Evolutionary conservation across 805 yeast genomes (phyloP).

Genomic region (Cyberlindnera euphorbiiphila): DNA sequence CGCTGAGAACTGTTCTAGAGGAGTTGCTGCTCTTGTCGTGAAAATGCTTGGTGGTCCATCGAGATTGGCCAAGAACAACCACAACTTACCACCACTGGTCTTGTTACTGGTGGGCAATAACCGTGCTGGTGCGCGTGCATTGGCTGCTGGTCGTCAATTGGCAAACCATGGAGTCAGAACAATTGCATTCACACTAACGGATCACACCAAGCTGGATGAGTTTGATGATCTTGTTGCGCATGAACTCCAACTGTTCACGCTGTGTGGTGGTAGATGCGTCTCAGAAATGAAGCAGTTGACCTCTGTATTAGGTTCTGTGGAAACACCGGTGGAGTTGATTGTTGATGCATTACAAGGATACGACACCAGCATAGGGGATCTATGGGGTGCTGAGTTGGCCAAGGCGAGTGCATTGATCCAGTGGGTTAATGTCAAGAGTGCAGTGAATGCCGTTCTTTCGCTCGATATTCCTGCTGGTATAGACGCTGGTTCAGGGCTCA

Average conservation of each 20-base stretch:
- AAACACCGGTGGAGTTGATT: conserved; percentile 74
- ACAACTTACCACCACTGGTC: conserved; percentile 76
- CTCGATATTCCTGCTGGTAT: conserved; percentile 80
- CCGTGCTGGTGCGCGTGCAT: conserved; percentile 67
- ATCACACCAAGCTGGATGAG: conserved; percentile 19
- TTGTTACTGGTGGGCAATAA: conserved; percentile 70
- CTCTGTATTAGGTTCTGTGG: conserved; percentile 41
- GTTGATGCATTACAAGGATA: conserved; percentile 85
- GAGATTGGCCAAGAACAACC: conserved; percentile 61
- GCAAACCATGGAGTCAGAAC: conserved; percentile 71
- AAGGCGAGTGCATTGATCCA: conserved; percentile 43
- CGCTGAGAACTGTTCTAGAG: conserved; percentile 66
- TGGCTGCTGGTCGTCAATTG: conserved; percentile 77
- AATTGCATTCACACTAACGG: conserved; percentile 30
- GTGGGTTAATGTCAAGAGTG: conserved; percentile 60
- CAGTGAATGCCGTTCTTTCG: conserved; percentile 45
- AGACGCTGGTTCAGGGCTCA: conserved; percentile 73
- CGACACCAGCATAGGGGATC: conserved; percentile 63
- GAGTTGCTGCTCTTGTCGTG: conserved; percentile 56
- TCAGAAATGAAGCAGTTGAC: conserved; percentile 33
- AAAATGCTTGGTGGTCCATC: conserved; percentile 65
- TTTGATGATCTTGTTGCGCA: conserved; percentile 32
- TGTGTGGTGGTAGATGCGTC: conserved; percentile 64
- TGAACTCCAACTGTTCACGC: conserved; percentile 53
- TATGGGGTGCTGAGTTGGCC: conserved; percentile 38